A percentile compares a stretch with the other conserved stretches of the same genome.
Evolutionary conservation across 345 rosid genomes (phyloP).

Genomic region (Gossypium rotundifolium): DNA sequence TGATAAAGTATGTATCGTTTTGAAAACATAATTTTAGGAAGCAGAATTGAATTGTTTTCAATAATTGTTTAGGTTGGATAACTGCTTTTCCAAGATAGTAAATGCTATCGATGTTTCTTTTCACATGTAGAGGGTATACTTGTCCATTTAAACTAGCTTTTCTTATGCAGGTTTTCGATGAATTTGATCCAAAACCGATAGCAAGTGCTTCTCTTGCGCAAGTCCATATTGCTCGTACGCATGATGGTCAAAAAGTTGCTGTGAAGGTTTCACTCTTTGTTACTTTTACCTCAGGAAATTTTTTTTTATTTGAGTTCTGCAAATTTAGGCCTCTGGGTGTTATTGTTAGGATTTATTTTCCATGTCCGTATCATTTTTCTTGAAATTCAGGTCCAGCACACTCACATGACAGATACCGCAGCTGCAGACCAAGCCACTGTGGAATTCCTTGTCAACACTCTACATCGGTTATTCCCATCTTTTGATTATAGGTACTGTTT

Average conservation of each 20-base stretch:
- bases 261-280: constrained; percentile 62
- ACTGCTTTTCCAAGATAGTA: background rate
- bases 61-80: constrained; percentile 2
- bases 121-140: constrained; percentile 2
- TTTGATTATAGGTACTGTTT: constrained; percentile 78
- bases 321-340: background rate
- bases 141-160: constrained; percentile 5
- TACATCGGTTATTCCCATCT: constrained; percentile 78
- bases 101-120: background rate
- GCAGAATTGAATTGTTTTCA: background rate
- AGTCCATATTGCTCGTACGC: constrained; percentile 87
- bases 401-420: constrained; percentile 87
- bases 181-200: constrained; percentile 84
- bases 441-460: constrained; percentile 65
- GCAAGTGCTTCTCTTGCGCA: constrained; percentile 99
- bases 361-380: constrained; percentile 13
- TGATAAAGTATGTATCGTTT: constrained; percentile 52
- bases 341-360: constrained; percentile 9
- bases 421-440: constrained; percentile 88
- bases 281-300: constrained; percentile 14
- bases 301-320: constrained; percentile 4
- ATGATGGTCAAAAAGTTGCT: constrained; percentile 74
- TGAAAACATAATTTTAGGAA: background rate
- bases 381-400: constrained; percentile 77
- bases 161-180: constrained; percentile 51